Conservation (phyloP, 2,329 filamentous ascomycete genomes). For the Orbilia javanica region DNA sequence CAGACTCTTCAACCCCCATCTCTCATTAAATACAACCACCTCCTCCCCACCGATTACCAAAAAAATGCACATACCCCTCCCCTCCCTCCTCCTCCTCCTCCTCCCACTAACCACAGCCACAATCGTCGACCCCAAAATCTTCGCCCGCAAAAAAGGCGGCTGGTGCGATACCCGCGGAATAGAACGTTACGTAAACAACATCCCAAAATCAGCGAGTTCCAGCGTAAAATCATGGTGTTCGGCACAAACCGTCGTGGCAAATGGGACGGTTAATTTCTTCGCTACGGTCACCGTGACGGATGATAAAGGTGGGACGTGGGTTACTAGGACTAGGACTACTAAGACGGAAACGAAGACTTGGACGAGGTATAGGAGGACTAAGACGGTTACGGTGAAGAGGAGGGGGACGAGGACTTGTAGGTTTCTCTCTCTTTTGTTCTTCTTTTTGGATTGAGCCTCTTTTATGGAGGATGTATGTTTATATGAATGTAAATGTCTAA, state of each 20-base stretch:
- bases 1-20: not conserved
- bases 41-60: too few relatives aligned
- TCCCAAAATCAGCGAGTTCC: not conserved
- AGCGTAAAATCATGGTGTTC: slow-evolving; percentile 46
- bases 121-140: not conserved
- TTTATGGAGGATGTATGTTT: too few relatives aligned
- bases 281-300: slow-evolving; percentile 16
- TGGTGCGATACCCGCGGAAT: slow-evolving; percentile 9
- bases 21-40: slow-evolving; percentile 5
- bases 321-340: not conserved
- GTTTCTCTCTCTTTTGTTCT: not conserved
- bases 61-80: slow-evolving; percentile 18
- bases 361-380: slow-evolving; percentile 24
- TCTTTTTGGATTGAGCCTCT: not conserved
- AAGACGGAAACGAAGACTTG: slow-evolving; percentile 18
- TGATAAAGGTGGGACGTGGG: not conserved
- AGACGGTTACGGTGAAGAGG: slow-evolving; percentile 33
- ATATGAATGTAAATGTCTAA: too few relatives aligned
- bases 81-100: not conserved
- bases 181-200: slow-evolving; percentile 8
- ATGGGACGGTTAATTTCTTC: slow-evolving; percentile 13
- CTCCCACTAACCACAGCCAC: slow-evolving; percentile 9
- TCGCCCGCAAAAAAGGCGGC: slow-evolving; percentile 1
- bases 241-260: slow-evolving; percentile 16
- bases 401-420: not conserved